Evolutionary conservation across 2,329 filamentous ascomycete genomes (phyloP), one percentile per base, ranked within the genome.

Genomic region (Botryosphaeria agaves): DNA sequence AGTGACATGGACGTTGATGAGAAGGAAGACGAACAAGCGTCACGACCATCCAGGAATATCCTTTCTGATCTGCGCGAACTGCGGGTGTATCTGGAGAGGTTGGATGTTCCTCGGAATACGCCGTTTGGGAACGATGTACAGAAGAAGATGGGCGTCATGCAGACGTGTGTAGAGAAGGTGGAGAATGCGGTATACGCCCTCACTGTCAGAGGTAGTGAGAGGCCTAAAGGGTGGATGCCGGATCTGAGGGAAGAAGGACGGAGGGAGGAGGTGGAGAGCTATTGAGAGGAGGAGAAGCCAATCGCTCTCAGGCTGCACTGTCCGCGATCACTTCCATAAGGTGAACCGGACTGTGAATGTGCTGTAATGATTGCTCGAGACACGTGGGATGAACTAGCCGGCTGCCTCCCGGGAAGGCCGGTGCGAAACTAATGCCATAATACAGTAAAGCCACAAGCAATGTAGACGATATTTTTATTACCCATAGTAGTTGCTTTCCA

Each of bases 161-260:
- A 76, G 44, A 70, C 71, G 47, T 91, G 83, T 51, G 84, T 98
- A 16, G 75, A 78, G 47, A 98, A 98, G 64, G 89, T 98, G 7
- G 89, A 98, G 64, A 75, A 72, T 40, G 70, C 87, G 15, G 74
- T 84, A 18, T 98, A 95, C 52, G 83, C 84, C 3, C 70, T 94
- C 41, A 72, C 77, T 18, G 80, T 98, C 14, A 66, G 89, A 31
- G 87, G 87, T 0, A 80, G 76, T 31, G 89, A 98, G 61, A 62
- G 84, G 37, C 87, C 87, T 0, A 81, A 78, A 47, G 87, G 87
- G 0, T 95, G 87, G 87, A 69, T 89, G 47, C 87, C 85, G 3
- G 85, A 93, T 47, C 53, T 81, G 47, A n/a, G n/a, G n/a, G n/a
- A n/a, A n/a, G 56, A 17, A 57, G 15, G 56, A 45, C 14, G 53